Evolutionary conservation across 345 rosid genomes (phyloP), one percentile per base, ranked within the genome.

Genomic region (Melaleuca alternifolia): DNA sequence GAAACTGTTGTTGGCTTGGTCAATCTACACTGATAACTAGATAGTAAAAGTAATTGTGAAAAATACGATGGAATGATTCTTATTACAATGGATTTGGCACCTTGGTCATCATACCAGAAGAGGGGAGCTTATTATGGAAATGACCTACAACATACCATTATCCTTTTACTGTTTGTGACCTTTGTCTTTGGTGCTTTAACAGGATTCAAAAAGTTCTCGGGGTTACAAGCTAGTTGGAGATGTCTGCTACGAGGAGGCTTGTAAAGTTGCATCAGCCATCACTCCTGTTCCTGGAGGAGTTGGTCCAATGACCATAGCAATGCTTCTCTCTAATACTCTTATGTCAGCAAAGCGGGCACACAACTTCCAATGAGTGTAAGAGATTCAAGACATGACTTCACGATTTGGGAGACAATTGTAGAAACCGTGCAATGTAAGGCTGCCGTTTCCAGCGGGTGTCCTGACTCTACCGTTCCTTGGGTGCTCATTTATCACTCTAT

Each of bases 251-350:
- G 95, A 96, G 81, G 97, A 96, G 88, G 99, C 94, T 53, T 85
- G 94, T 88, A 87, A 93, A 88, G 93, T 93, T 85, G 98, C 98
- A 85, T 92, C 95, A 48, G 96, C 96, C 24, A 82, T 94, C 84
- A 96, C 99, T 53, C 97, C 97, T 53, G 97, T 96, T 87, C 98
- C 96, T 1, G 96, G 99, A 10, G 98, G 98, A 84, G 98, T 96
- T 83, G 99, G 99, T 87, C 97, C 98, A 1, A 95, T 96, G 98
- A 95, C 98, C 11, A 94, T 95, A 86, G 98, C 97, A 44, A 93
- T 96, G 98, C 99, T 96, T 85, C 94, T 94, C 11, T 91, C 96
- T 11, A 95, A 96, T 87, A 95, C 98, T n/a, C 93, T 97, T 83
- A 88, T 53, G 62, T 92, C 99, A 1, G 96, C 98, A 16, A 94